These are phyloP conservation scores for Plasmopara muralis DNA, from an alignment of 352 stramenopile species.

Conservation along the genomic window DNA sequence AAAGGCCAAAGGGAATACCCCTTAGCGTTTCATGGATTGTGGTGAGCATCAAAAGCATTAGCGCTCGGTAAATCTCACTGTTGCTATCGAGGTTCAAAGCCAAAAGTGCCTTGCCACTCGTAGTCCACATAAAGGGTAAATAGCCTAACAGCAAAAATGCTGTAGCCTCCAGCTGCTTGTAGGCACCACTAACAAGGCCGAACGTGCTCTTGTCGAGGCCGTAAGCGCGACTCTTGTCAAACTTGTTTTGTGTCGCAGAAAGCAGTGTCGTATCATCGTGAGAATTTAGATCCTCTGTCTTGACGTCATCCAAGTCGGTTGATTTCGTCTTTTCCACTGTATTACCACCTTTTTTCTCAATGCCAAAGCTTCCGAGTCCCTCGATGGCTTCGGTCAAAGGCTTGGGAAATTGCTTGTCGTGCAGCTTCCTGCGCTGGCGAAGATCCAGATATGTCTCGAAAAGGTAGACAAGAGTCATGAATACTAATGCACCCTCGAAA, in stretches of 20 bases:
- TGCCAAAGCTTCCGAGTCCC: conserved; percentile 36
- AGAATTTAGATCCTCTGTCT: not conserved
- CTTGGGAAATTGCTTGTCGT: conserved; percentile 64
- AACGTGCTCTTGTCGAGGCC: conserved; percentile 95
- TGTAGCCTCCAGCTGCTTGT: conserved; percentile 80
- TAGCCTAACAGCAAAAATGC: conserved; percentile 88
- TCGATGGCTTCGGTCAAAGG: conserved; percentile 48
- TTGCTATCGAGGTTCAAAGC: conserved; percentile 46
- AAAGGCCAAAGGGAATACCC: conserved; percentile 70
- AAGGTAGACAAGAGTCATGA: conserved; percentile 86
- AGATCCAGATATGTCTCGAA: conserved; percentile 92
- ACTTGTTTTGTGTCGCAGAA: conserved; percentile 86
- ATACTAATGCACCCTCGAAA: conserved; percentile 71
- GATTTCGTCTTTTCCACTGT: conserved; percentile 6
- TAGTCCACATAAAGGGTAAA: conserved; percentile 91
- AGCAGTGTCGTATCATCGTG: conserved; percentile 49
- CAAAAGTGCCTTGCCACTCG: conserved; percentile 53
- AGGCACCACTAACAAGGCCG: conserved; percentile 85
- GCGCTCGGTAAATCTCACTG: conserved; percentile 83
- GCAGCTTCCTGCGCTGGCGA: conserved; percentile 87
- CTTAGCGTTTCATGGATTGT: conserved; percentile 54
- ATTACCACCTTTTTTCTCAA: conserved; percentile 13
- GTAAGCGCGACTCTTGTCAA: conserved; percentile 91
- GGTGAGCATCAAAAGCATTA: conserved; percentile 63
- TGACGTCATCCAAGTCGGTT: conserved; percentile 1